These are phyloP conservation scores for Mitragyna speciosa DNA, from an alignment of 257 asterid species.

Conservation along the genomic window DNA sequence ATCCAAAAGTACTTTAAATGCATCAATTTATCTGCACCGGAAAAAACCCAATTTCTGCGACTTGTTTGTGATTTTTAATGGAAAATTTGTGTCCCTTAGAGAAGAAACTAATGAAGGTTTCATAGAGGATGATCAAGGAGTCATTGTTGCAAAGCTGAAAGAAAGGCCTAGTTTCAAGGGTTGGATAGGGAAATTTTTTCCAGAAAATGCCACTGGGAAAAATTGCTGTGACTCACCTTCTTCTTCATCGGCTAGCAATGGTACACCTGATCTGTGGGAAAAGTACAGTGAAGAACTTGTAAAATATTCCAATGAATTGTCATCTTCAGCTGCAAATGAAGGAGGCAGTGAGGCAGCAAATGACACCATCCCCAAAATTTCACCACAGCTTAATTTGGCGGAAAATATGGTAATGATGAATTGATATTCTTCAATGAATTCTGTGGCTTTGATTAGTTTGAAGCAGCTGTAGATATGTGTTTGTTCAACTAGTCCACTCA, in stretches of 20 bases:
- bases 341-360: constrained; percentile 24
- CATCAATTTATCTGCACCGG: constrained; percentile 44
- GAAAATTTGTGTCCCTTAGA: constrained; percentile 46
- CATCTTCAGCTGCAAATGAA: constrained; percentile 32
- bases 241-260: constrained; percentile 29
- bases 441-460: constrained; percentile 15
- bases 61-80: constrained; percentile 48
- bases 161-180: constrained; percentile 48
- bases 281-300: constrained; percentile 44
- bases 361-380: constrained; percentile 16
- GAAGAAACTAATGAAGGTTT: constrained; percentile 45
- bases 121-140: constrained; percentile 51
- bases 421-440: not conserved
- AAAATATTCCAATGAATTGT: constrained; percentile 41
- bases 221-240: constrained; percentile 29
- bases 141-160: constrained; percentile 40
- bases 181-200: constrained; percentile 49
- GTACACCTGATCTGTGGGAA: constrained; percentile 40
- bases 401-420: constrained; percentile 40
- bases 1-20: constrained; percentile 54
- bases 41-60: constrained; percentile 63
- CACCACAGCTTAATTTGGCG: constrained; percentile 24
- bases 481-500: constrained; percentile 14
- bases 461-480: not conserved
- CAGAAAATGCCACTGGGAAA: constrained; percentile 29